Conservation (phyloP, 2,329 filamentous ascomycete genomes). For the Stemphylium beticola region DNA sequence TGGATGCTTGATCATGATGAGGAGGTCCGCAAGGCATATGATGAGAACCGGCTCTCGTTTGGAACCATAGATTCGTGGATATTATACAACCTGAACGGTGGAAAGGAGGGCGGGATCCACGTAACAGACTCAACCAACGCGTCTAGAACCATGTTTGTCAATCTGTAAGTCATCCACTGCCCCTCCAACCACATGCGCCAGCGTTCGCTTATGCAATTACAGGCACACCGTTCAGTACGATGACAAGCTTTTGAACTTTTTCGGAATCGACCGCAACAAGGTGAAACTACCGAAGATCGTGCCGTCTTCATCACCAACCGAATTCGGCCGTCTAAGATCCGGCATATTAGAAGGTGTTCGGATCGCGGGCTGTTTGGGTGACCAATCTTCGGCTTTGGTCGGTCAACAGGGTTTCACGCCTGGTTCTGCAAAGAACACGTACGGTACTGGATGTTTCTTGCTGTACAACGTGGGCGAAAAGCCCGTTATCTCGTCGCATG, state of each 20-base stretch:
- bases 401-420: slow-evolving; percentile 84
- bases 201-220: slow-evolving; percentile 5
- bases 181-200: neutral
- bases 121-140: slow-evolving; percentile 90
- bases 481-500: slow-evolving; percentile 83
- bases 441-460: slow-evolving; percentile 88
- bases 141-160: slow-evolving; percentile 93
- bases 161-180: slow-evolving; percentile 57
- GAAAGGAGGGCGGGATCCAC: slow-evolving; percentile 69
- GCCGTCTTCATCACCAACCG: slow-evolving; percentile 75
- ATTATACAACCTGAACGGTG: slow-evolving; percentile 82
- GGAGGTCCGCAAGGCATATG: slow-evolving; percentile 74
- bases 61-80: slow-evolving; percentile 91
- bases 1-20: slow-evolving; percentile 80
- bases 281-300: slow-evolving; percentile 82
- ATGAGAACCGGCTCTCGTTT: slow-evolving; percentile 77
- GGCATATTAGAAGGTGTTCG: slow-evolving; percentile 72
- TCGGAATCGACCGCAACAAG: slow-evolving; percentile 74
- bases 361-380: slow-evolving; percentile 85
- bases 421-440: slow-evolving; percentile 88
- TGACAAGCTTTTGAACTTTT: slow-evolving; percentile 77
- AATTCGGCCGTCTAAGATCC: slow-evolving; percentile 70
- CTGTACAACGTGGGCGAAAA: slow-evolving; percentile 86
- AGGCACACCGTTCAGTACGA: slow-evolving; percentile 76
- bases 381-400: slow-evolving; percentile 85